Conservation (phyloP, 495 filamentous ascomycete species). For the Neurospora tetraspora region DNA sequence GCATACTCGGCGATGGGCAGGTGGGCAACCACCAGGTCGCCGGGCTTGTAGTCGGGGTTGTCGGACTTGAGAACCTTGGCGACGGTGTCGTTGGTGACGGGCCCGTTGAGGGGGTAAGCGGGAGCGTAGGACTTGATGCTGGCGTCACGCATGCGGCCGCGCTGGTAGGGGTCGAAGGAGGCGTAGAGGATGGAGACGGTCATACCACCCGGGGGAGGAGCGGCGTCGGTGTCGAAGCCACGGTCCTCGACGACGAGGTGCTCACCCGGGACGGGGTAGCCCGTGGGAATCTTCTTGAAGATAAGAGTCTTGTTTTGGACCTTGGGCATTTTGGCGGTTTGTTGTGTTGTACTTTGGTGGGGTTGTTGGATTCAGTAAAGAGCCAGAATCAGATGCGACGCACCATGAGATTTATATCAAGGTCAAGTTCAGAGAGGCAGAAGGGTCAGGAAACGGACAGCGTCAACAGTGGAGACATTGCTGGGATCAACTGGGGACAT, state of each 20-base stretch:
- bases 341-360: background rate
- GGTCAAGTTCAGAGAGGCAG: background rate
- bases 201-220: constrained; percentile 59
- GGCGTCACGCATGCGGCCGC: constrained; percentile 51
- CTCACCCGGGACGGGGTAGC: constrained; percentile 60
- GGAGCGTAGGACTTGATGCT: constrained; percentile 52
- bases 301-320: constrained; percentile 66
- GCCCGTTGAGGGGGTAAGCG: constrained; percentile 43
- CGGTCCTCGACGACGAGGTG: constrained; percentile 60
- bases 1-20: constrained; percentile 56
- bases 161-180: constrained; percentile 85
- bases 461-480: background rate
- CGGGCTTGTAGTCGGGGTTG: constrained; percentile 47
- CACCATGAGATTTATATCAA: background rate
- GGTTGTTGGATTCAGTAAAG: too few species aligned
- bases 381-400: background rate
- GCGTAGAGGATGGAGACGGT: constrained; percentile 62
- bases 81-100: constrained; percentile 48
- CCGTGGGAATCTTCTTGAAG: constrained; percentile 63
- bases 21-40: constrained; percentile 54
- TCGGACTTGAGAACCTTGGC: constrained; percentile 59
- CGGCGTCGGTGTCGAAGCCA: constrained; percentile 53
- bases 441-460: background rate
- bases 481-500: background rate
- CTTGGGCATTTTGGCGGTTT: constrained; percentile 4